A percentile compares a stretch with the other conserved stretches of the same genome.
phyloP scores from a whole-genome alignment of 2,329 filamentous ascomycete genomes.

The Rugonectria rugulosa region DNA sequence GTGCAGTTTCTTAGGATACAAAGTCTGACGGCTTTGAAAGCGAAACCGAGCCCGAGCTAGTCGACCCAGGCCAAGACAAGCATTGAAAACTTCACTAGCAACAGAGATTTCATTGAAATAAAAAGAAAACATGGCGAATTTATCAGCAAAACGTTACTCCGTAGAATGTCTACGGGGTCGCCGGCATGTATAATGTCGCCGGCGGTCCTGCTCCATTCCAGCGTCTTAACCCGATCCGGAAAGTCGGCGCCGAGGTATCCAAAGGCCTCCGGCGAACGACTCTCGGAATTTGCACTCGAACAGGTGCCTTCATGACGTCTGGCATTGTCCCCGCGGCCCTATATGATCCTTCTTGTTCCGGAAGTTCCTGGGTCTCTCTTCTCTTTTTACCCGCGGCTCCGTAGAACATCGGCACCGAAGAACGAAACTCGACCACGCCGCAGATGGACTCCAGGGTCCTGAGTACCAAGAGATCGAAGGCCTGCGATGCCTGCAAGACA shows the following conservation, averaged over 20 bases:
- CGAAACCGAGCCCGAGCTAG: too few species aligned
- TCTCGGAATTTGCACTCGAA: conserved; percentile 7
- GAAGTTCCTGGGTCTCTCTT: conserved; percentile 5
- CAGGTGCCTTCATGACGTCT: conserved; percentile 2
- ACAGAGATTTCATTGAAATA: too few species aligned
- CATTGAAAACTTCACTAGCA: too few species aligned
- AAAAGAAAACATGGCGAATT: too few species aligned
- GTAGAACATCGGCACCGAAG: not conserved
- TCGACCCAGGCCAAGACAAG: too few species aligned
- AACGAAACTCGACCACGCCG: not conserved
- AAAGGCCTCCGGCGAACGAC: not conserved
- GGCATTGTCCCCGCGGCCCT: conserved; percentile 6
- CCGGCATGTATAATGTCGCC: too few species aligned
- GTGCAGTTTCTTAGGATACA: too few species aligned
- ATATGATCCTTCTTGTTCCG: conserved; percentile 17
- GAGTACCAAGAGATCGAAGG: conserved; percentile 28
- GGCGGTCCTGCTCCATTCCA: too few species aligned
- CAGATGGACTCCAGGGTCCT: conserved; percentile 19
- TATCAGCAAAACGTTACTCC: too few species aligned
- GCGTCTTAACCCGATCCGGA: conserved; percentile 9
- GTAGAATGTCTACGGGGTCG: too few species aligned
- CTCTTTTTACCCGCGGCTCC: not conserved
- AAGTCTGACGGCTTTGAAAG: too few species aligned
- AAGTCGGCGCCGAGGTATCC: conserved; percentile 28
- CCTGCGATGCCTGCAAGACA: conserved; percentile 32